phyloP scores from a whole-genome alignment of 1,284 basidiomycete species.

The Testicularia cyperi region DNA sequence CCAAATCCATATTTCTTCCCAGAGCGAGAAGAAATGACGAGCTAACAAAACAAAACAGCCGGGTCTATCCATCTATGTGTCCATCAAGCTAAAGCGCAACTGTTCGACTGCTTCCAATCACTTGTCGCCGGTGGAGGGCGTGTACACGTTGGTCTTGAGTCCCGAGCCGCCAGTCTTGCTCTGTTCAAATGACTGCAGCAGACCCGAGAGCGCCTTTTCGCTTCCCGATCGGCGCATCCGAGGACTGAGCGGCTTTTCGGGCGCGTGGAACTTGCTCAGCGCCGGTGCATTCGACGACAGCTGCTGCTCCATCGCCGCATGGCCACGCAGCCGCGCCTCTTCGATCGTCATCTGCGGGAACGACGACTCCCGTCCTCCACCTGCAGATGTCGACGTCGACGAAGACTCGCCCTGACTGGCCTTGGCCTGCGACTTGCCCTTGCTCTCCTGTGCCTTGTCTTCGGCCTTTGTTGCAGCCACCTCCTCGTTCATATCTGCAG shows the following conservation, averaged over 20 bases:
- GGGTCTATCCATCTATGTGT: too few species aligned
- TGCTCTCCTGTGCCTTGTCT: background rate
- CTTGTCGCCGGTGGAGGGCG: constrained; percentile 6
- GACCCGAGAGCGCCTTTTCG: constrained; percentile 26
- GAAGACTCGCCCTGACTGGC: background rate
- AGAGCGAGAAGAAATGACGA: too few species aligned
- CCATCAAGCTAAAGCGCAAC: too few species aligned
- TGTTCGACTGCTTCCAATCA: too few species aligned
- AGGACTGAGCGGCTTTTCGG: constrained; percentile 39
- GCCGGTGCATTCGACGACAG: constrained; percentile 39
- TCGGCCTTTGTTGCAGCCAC: background rate
- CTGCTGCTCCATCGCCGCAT: constrained; percentile 46
- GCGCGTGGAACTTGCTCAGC: constrained; percentile 45
- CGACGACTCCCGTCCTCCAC: constrained; percentile 5
- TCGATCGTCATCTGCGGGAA: constrained; percentile 46
- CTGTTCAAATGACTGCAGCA: constrained; percentile 39
- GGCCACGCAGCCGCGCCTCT: constrained; percentile 40
- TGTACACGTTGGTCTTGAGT: constrained; percentile 41
- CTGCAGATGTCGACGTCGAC: background rate
- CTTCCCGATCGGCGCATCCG: constrained; percentile 39
- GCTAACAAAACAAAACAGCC: background rate
- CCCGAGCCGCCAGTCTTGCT: constrained; percentile 22
- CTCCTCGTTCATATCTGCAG: constrained; percentile 12
- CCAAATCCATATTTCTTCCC: too few species aligned
- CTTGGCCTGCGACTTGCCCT: constrained; percentile 1